Evolutionary conservation across 2,329 filamentous ascomycete genomes (phyloP).

Genomic region (Cordyceps tenuipes): DNA sequence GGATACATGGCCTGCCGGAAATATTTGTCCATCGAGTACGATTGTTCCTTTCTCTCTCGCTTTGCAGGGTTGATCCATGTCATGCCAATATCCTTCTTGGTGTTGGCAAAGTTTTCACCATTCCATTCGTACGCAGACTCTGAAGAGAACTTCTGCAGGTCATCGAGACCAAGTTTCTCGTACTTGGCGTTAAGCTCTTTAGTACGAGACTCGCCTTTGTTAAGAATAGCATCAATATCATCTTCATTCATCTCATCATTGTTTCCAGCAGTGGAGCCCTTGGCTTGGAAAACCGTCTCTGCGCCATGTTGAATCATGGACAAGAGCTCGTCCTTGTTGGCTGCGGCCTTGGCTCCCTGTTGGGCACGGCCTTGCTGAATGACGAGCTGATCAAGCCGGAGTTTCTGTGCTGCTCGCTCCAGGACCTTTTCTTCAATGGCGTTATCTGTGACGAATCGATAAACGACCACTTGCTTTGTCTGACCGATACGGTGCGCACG

Average conservation of each 20-base stretch:
- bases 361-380: constrained; percentile 96
- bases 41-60: constrained; percentile 95
- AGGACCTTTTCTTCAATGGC: constrained; percentile 98
- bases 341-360: constrained; percentile 79
- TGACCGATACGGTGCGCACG: constrained; percentile 97
- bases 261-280: constrained; percentile 56
- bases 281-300: constrained; percentile 80
- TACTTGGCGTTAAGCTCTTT: constrained; percentile 88
- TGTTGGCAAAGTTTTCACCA: constrained; percentile 85
- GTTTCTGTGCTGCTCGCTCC: constrained; percentile 91
- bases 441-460: constrained; percentile 94
- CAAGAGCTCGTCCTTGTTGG: constrained; percentile 90
- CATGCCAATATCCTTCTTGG: constrained; percentile 85
- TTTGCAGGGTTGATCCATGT: constrained; percentile 98
- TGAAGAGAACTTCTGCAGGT: constrained; percentile 94
- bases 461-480: constrained; percentile 95
- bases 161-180: constrained; percentile 92
- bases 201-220: constrained; percentile 79
- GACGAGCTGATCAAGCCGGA: constrained; percentile 91
- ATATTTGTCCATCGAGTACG: constrained; percentile 98
- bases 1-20: constrained; percentile 82
- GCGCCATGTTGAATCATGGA: constrained; percentile 99
- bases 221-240: constrained; percentile 83
- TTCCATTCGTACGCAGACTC: constrained; percentile 99
- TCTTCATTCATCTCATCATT: constrained; percentile 66